Evolutionary conservation across 306 rosid genomes (phyloP), one percentile per base, ranked within the genome.

Genomic region (Dryas octopetala): DNA sequence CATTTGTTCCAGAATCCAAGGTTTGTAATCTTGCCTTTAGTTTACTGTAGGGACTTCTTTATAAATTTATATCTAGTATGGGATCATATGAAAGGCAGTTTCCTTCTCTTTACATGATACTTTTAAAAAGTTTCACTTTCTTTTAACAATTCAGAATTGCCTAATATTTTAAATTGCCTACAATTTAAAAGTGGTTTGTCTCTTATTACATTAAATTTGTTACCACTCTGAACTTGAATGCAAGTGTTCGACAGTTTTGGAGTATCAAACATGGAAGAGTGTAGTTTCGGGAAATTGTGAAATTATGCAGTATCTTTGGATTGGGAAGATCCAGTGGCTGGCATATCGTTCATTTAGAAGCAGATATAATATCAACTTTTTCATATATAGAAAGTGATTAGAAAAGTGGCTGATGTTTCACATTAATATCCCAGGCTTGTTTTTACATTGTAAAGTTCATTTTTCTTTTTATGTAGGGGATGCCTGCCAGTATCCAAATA

Each of bases 1-100:
- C 92, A 62, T 94, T 82, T 88, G 90, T 94, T 79, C 97, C 97
- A 16, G 97, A 91, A 81, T 82, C 98, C 66, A 91, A 91, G 96
- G 97, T 94, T 70, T 78, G 76, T 51, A 32, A 63, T 65, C 62
- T 16, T 38, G 19, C 63, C 45, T 46, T 57, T 43, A 19, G 54
- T 75, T 81, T 15, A 40, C 19, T n/a, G 52, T 9, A 16, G 70
- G 47, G 32, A 67, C 73, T 62, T 71, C n/a, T 50, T 63, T 75
- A 1, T 62, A 3, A 19, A 19, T 69, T 32, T 0, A 9, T 63
- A 6, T 63, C 38, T 11, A 9, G 38, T 8, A 12, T n/a, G 4
- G 19, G 23, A 58, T 17, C 6, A 3, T 45, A 9, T 54, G 65
- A 47, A 17, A 67, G 17, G 71, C 57, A 48, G 9, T 46, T 46